Conservation (phyloP, 345 rosid genomes). For the Trapa incisa region DNA sequence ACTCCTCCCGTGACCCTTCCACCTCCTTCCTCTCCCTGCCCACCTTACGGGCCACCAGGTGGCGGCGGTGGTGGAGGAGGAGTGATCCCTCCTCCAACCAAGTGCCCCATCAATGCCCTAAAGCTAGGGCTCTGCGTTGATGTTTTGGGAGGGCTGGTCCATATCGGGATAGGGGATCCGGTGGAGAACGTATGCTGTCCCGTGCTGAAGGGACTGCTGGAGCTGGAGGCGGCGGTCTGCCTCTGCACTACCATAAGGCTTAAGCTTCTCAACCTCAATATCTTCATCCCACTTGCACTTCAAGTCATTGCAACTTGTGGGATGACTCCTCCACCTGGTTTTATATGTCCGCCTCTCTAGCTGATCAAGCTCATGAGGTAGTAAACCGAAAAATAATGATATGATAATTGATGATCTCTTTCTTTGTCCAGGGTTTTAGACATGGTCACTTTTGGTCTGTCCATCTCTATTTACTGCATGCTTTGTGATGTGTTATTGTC, state of each 20-base stretch:
- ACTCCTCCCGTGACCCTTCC: slow-evolving; percentile 9
- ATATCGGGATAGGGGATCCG: slow-evolving; percentile 30
- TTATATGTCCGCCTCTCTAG: slow-evolving; percentile 24
- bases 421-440: neutral
- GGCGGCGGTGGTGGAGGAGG: slow-evolving; percentile 4
- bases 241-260: slow-evolving; percentile 28
- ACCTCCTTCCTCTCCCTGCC: slow-evolving; percentile 9
- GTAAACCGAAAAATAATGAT: neutral
- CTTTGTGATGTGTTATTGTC: neutral
- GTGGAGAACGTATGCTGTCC: slow-evolving; percentile 32
- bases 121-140: slow-evolving; percentile 37
- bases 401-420: neutral
- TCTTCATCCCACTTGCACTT: slow-evolving; percentile 34
- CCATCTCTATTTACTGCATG: neutral
- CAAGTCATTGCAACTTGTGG: slow-evolving; percentile 31
- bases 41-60: slow-evolving; percentile 13
- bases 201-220: slow-evolving; percentile 26
- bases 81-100: slow-evolving; percentile 10
- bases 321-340: slow-evolving; percentile 30
- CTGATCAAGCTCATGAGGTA: neutral
- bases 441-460: neutral
- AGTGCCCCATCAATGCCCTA: slow-evolving; percentile 31
- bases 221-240: slow-evolving; percentile 41
- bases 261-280: slow-evolving; percentile 31
- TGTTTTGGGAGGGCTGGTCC: slow-evolving; percentile 28